These are phyloP conservation scores for Nakataea oryzae DNA, from an alignment of 2,329 filamentous ascomycete species.

Conservation along the genomic window DNA sequence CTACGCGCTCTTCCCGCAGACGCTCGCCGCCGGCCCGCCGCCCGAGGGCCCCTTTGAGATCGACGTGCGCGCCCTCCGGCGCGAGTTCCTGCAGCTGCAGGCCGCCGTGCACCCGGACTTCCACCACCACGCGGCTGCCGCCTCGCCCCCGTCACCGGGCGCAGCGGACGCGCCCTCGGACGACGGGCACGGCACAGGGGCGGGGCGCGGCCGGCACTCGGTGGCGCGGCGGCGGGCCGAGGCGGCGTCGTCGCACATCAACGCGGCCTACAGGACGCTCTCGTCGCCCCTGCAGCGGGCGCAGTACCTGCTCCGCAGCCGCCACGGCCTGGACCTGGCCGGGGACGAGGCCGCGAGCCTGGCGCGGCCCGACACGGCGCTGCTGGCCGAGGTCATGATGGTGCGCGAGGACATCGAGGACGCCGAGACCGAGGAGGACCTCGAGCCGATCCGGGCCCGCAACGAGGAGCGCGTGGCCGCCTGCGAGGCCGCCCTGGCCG, in stretches of 20 bases:
- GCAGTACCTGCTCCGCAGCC: slow-evolving; percentile 70
- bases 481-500: slow-evolving; percentile 52
- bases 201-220: slow-evolving; percentile 5
- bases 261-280: slow-evolving; percentile 85
- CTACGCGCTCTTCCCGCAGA: slow-evolving; percentile 81
- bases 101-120: slow-evolving; percentile 66
- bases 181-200: not conserved
- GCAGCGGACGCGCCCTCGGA: not conserved
- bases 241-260: slow-evolving; percentile 71
- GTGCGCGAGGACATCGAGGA: slow-evolving; percentile 66
- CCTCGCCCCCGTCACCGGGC: not conserved
- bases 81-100: slow-evolving; percentile 82
- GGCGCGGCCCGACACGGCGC: slow-evolving; percentile 46
- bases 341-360: slow-evolving; percentile 62
- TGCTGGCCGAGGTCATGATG: slow-evolving; percentile 74
- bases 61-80: slow-evolving; percentile 57
- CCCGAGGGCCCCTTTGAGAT: slow-evolving; percentile 68
- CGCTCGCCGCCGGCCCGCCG: slow-evolving; percentile 68
- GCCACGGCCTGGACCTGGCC: slow-evolving; percentile 65
- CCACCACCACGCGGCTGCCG: slow-evolving; percentile 23
- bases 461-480: slow-evolving; percentile 59
- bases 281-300: slow-evolving; percentile 67
- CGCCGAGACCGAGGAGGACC: slow-evolving; percentile 54
- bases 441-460: slow-evolving; percentile 45
- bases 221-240: slow-evolving; percentile 45